Percentiles rank a stretch among this genome's conserved stretches.
Evolutionary conservation across 1,284 basidiomycete species (phyloP).

Genomic region (Pterula multifida): DNA sequence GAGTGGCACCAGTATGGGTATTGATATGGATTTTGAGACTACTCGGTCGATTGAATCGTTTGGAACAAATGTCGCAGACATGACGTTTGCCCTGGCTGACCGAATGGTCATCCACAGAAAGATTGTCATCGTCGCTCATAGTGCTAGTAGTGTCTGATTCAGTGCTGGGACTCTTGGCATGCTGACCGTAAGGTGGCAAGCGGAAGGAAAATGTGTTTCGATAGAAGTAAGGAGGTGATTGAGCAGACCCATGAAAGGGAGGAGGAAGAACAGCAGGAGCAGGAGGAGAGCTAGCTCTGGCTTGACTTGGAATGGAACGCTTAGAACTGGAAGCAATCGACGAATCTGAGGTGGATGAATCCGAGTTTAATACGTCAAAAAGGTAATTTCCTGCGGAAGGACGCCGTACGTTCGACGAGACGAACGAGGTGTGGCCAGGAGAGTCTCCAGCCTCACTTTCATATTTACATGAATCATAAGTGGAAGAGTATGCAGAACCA

Average conservation of each 20-base stretch:
- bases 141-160: neutral
- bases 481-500: neutral
- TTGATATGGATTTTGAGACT: constrained; percentile 67
- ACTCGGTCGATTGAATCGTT: constrained; percentile 68
- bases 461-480: neutral
- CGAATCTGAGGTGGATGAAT: neutral
- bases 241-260: no score
- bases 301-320: neutral
- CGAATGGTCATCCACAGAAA: neutral
- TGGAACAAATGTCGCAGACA: constrained; percentile 51
- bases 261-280: neutral
- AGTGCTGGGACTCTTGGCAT: neutral
- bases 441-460: neutral
- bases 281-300: neutral
- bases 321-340: neutral
- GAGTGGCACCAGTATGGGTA: constrained; percentile 66
- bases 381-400: neutral
- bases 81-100: constrained; percentile 19
- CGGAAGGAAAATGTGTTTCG: neutral
- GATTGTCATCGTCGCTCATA: neutral
- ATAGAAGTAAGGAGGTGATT: neutral
- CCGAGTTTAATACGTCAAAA: neutral
- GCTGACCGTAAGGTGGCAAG: neutral
- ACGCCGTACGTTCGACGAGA: neutral
- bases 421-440: neutral